phyloP scores from a whole-genome alignment of 331 rosid genomes.

The Ulmus americana region DNA sequence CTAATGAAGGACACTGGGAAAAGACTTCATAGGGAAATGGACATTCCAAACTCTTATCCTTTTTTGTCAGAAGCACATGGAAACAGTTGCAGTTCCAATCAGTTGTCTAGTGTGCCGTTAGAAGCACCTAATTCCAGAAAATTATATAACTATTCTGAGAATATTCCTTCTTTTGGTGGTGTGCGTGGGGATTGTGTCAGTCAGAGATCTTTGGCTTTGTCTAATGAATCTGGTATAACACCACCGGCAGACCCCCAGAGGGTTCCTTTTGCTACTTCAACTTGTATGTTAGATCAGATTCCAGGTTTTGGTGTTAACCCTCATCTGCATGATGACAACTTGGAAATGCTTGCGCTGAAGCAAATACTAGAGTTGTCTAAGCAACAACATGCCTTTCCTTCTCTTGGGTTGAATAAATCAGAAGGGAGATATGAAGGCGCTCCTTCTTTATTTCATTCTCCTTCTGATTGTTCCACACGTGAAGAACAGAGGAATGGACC shows the following conservation, averaged over 20 bases:
- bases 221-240: conserved; percentile 26
- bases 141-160: conserved; percentile 20
- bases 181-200: conserved; percentile 26
- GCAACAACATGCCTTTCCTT: conserved; percentile 32
- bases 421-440: conserved; percentile 29
- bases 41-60: conserved; percentile 24
- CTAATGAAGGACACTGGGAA: conserved; percentile 28
- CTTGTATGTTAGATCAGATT: conserved; percentile 30
- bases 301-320: conserved; percentile 28
- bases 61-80: conserved; percentile 21
- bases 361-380: conserved; percentile 43
- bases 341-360: conserved; percentile 38
- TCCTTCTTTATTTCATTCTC: conserved; percentile 27
- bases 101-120: conserved; percentile 23
- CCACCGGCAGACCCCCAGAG: conserved; percentile 32
- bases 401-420: conserved; percentile 27
- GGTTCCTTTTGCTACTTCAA: conserved; percentile 32
- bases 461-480: conserved; percentile 23
- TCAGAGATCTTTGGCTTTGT: conserved; percentile 18
- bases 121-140: conserved; percentile 24
- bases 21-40: conserved; percentile 26
- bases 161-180: conserved; percentile 25
- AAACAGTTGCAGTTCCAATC: conserved; percentile 24
- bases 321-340: conserved; percentile 40
- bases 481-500: conserved; percentile 19